Conservation (phyloP, 116 monocot species). For the Posidonia oceanica region DNA sequence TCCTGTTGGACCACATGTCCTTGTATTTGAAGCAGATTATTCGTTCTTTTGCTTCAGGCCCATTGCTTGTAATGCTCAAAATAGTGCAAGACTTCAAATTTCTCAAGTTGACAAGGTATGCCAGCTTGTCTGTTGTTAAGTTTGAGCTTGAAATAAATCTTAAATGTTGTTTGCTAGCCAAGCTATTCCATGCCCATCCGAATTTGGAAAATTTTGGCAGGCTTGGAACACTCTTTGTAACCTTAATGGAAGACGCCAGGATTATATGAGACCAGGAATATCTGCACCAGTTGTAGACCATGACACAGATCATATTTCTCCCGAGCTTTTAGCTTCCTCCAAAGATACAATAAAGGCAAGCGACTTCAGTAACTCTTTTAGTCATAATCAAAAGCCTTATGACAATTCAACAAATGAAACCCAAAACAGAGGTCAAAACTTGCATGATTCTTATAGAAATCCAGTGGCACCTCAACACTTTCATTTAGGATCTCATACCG, state of each 20-base stretch:
- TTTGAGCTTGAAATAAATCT: neutral
- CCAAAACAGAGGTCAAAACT: neutral
- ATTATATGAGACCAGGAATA: conserved; percentile 63
- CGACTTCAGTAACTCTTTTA: conserved; percentile 6
- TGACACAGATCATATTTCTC: conserved; percentile 2
- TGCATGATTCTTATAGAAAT: neutral
- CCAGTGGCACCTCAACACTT: neutral
- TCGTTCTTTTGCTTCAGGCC: conserved; percentile 20
- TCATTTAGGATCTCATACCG: neutral
- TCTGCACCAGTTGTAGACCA: conserved; percentile 24
- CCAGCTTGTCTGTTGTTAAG: neutral
- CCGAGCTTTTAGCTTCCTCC: conserved; percentile 11
- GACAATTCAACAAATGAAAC: conserved; percentile 13
- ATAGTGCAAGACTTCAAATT: conserved; percentile 24
- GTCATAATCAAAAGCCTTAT: neutral
- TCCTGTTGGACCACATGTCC: too few relatives aligned
- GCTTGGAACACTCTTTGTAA: conserved; percentile 73
- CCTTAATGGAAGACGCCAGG: conserved; percentile 25
- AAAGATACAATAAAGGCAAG: conserved; percentile 8
- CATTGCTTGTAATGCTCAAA: conserved; percentile 22
- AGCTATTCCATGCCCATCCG: neutral
- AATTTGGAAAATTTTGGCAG: conserved; percentile 19
- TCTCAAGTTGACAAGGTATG: conserved; percentile 51
- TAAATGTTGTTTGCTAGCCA: neutral
- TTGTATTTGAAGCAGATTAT: too few relatives aligned